phyloP scores from a whole-genome alignment of 768 basidiomycete genomes.

The Boletus sp. region DNA sequence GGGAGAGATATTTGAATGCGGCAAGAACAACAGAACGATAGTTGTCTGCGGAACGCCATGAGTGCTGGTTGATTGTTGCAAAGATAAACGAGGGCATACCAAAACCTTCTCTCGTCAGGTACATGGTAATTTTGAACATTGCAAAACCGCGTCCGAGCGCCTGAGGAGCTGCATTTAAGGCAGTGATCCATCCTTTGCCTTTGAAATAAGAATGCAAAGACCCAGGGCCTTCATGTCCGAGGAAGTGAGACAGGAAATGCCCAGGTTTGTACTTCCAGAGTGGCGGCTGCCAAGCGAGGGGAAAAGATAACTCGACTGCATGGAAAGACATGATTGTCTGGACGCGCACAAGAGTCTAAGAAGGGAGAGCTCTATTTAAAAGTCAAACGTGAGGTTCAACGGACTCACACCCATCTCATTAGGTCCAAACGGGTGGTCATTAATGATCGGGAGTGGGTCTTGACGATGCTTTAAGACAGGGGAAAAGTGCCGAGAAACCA shows the following conservation, averaged over 20 bases:
- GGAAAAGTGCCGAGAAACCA: constrained; percentile 68
- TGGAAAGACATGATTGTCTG: constrained; percentile 89
- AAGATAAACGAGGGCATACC: constrained; percentile 44
- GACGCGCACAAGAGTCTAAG: constrained; percentile 75
- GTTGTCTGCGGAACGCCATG: constrained; percentile 44
- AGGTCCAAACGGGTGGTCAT: constrained; percentile 74
- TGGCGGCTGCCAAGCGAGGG: constrained; percentile 68
- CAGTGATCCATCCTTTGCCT: constrained; percentile 81
- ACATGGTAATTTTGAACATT: constrained; percentile 80
- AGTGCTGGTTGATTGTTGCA: not conserved
- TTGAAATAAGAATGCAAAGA: constrained; percentile 91
- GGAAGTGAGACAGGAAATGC: constrained; percentile 72
- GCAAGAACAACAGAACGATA: constrained; percentile 68
- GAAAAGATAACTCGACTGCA: constrained; percentile 78
- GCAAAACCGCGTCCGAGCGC: constrained; percentile 79
- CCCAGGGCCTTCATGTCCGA: constrained; percentile 92
- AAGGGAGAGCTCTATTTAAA: constrained; percentile 14
- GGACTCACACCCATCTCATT: constrained; percentile 69
- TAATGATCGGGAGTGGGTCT: constrained; percentile 59
- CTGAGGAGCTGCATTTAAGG: constrained; percentile 67
- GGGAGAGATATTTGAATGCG: constrained; percentile 75
- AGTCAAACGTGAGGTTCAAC: not conserved
- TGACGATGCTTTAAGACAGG: constrained; percentile 64
- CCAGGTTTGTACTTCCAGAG: constrained; percentile 79
- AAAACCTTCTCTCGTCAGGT: constrained; percentile 84